A percentile compares a stretch with the other conserved stretches of the same genome.
These are phyloP conservation scores for Vigna radiata DNA, from an alignment of 306 rosid genomes.

Conservation along the genomic window DNA sequence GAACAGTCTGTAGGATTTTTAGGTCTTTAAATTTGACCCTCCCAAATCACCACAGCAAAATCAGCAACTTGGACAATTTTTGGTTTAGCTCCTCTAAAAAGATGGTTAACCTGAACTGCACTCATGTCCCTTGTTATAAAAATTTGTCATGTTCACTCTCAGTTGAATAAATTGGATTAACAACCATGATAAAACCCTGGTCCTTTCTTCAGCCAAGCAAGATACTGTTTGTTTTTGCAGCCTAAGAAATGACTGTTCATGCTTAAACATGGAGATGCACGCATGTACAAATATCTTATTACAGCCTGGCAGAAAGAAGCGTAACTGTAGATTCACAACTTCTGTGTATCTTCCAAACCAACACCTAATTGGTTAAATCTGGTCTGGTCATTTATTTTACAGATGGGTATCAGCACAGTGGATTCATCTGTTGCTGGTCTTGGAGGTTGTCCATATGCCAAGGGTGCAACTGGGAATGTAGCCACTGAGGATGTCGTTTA, in stretches of 20 bases:
- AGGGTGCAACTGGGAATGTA: conserved; percentile 93
- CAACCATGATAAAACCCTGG: background rate
- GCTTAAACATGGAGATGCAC: conserved; percentile 28
- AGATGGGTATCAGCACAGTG: conserved; percentile 80
- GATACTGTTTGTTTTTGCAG: conserved; percentile 4
- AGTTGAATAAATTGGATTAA: conserved; percentile 28
- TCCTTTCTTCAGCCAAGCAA: background rate
- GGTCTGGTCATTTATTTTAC: conserved; percentile 12
- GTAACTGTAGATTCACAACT: conserved; percentile 23
- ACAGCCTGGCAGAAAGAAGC: background rate
- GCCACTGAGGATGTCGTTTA: conserved; percentile 95
- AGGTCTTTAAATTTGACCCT: background rate
- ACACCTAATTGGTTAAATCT: conserved; percentile 23
- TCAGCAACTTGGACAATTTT: background rate
- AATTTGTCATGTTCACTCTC: background rate
- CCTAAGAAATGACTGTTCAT: background rate
- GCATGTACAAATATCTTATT: background rate
- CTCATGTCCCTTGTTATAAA: conserved; percentile 23
- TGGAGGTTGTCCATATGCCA: conserved; percentile 96
- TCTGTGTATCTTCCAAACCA: conserved; percentile 9
- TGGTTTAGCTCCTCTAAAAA: conserved; percentile 18
- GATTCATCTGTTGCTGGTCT: conserved; percentile 95
- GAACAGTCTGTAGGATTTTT: background rate
- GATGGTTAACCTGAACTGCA: conserved; percentile 14
- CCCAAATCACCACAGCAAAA: background rate